These are phyloP conservation scores for Neophaeococcomyces mojaviensis DNA, from an alignment of 2,329 filamentous ascomycete species.

Conservation along the genomic window DNA sequence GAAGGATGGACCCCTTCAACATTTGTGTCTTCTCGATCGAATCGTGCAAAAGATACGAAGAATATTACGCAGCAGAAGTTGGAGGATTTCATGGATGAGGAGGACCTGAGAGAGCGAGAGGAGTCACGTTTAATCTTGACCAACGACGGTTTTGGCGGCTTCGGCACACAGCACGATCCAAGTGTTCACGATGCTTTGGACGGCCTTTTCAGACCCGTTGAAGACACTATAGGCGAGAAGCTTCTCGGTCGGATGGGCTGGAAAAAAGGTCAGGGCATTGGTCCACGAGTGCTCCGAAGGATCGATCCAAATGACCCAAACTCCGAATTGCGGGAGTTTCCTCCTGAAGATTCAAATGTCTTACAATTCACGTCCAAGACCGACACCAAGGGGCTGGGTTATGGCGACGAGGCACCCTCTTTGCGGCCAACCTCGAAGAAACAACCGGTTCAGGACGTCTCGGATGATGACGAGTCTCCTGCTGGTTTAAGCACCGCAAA, in stretches of 20 bases:
- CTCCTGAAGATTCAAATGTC: constrained; percentile 70
- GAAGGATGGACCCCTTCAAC: constrained; percentile 93
- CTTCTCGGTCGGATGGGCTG: constrained; percentile 90
- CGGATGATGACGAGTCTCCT: constrained; percentile 28
- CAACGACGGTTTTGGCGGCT: constrained; percentile 62
- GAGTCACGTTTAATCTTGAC: constrained; percentile 71
- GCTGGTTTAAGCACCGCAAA: constrained; percentile 29
- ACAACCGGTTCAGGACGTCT: constrained; percentile 22
- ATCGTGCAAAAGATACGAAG: constrained; percentile 62
- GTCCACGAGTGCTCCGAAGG: constrained; percentile 70
- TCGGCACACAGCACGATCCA: constrained; percentile 59
- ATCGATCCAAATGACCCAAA: constrained; percentile 42
- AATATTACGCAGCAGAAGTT: constrained; percentile 50
- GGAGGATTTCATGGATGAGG: constrained; percentile 97
- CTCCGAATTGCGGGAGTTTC: constrained; percentile 65
- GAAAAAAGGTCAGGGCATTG: constrained; percentile 88
- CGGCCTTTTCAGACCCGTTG: constrained; percentile 63
- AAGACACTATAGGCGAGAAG: constrained; percentile 80
- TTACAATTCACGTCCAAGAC: constrained; percentile 41
- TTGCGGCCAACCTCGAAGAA: neutral
- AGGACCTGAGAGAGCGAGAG: constrained; percentile 80
- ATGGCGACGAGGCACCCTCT: constrained; percentile 29
- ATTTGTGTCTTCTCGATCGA: constrained; percentile 81
- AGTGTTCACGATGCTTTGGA: constrained; percentile 51
- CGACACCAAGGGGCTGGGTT: constrained; percentile 41